Evolutionary conservation across 2,329 filamentous ascomycete species (phyloP).

Genomic region (Fusarium falciforme): DNA sequence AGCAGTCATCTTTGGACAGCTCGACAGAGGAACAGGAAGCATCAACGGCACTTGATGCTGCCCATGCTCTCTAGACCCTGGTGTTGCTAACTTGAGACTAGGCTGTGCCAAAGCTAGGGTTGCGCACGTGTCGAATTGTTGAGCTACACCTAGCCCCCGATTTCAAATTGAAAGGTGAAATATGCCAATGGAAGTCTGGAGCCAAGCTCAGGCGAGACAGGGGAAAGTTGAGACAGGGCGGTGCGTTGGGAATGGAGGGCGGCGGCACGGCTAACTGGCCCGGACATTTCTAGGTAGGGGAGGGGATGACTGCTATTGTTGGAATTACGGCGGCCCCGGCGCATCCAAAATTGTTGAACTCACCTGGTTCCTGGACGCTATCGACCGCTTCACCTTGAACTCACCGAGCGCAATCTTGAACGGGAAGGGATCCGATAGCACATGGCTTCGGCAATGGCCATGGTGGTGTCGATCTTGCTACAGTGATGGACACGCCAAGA

Average conservation of each 20-base stretch:
- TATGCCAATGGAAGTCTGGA: slow-evolving; percentile 13
- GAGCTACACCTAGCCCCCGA: slow-evolving; percentile 14
- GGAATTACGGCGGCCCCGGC: slow-evolving; percentile 24
- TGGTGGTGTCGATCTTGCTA: neutral
- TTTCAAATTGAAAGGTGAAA: slow-evolving; percentile 13
- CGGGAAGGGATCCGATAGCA: slow-evolving; percentile 3
- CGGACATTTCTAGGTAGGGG: neutral
- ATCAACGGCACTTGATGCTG: neutral
- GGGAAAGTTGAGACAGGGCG: slow-evolving; percentile 8
- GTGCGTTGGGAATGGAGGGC: slow-evolving; percentile 2
- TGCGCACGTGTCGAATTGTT: slow-evolving; percentile 31
- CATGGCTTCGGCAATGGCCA: neutral
- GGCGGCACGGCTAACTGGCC: neutral
- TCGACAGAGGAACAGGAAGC: slow-evolving; percentile 1
- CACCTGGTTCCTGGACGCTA: slow-evolving; percentile 6
- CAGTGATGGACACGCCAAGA: neutral
- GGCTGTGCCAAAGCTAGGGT: slow-evolving; percentile 25
- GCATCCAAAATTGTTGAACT: slow-evolving; percentile 38
- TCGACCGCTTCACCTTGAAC: slow-evolving; percentile 31
- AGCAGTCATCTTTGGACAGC: neutral
- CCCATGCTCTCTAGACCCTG: neutral
- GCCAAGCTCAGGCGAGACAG: slow-evolving; percentile 9
- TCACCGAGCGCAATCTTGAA: slow-evolving; percentile 28
- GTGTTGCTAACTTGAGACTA: neutral
- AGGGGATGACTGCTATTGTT: slow-evolving; percentile 35